Conservation (phyloP, 441 rosid species). For the Gossypium davidsonii region DNA sequence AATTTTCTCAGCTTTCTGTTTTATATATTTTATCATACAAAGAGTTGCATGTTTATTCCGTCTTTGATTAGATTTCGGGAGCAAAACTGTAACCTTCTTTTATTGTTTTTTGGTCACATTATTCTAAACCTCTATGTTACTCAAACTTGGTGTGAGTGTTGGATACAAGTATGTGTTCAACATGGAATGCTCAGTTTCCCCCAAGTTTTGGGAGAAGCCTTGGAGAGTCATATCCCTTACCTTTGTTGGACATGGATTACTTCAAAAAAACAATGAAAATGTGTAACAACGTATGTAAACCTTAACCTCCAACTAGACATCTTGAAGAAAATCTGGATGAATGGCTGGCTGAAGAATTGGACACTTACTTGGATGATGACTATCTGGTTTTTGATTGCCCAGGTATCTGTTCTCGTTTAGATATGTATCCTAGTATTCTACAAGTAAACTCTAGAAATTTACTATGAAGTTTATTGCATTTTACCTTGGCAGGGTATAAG, state of each 20-base stretch:
- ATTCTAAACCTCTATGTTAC: not conserved
- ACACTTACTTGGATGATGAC: constrained; percentile 65
- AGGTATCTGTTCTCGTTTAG: constrained; percentile 34
- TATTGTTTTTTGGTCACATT: not conserved
- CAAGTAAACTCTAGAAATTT: not conserved
- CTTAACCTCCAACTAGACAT: constrained; percentile 47
- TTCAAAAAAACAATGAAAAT: not conserved
- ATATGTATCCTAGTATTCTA: not conserved
- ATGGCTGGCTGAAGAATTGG: constrained; percentile 83
- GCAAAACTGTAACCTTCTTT: not conserved
- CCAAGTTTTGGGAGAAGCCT: not conserved
- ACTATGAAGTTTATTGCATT: not conserved
- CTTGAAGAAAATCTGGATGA: constrained; percentile 77
- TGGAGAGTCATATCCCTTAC: not conserved
- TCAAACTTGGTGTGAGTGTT: not conserved
- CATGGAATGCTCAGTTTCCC: not conserved
- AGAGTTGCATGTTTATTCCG: not conserved
- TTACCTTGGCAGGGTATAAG: not conserved
- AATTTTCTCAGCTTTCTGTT: not conserved
- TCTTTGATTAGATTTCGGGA: not conserved
- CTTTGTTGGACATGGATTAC: not conserved
- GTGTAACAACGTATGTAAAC: constrained; percentile 1
- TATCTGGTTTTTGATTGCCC: constrained; percentile 73
- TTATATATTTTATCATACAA: constrained; percentile 1
- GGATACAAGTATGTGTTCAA: not conserved